Base-by-base conservation (phyloP, 768 basidiomycete species). In the Macrolepiota dolichaula region DNA sequence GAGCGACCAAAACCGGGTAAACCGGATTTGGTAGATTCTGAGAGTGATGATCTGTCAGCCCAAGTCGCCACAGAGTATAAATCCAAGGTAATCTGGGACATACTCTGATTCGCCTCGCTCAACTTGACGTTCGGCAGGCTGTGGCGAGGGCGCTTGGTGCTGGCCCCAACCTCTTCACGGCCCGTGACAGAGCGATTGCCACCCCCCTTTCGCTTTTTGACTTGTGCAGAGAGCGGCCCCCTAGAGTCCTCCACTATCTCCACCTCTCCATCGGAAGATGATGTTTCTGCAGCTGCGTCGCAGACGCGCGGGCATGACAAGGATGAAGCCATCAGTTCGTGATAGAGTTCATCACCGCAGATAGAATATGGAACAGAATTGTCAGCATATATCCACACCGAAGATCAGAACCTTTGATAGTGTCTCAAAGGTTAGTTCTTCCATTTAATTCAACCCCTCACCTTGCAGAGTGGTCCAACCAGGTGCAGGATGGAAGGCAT, bases 381-480 rank as follows among this genome's bases (percentile, higher is more conserved):
- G 24, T 55, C 40, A 55, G 54, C 40, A 42, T 55, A 25, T 55
- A 44, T 51, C 55, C 55, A 38, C 6, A 11, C 29, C 12, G 25
- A n/a, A 9, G 47, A 35, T 49, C n/a, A 32, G 24, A 36, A 44
- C 42, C 47, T 27, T 27, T 49, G 47, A 27, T 49, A 49, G 24
- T 24, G 13, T 24, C 11, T 22, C 47, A 49, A 49, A 49, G 25
- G 19, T 27, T 44, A 44, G 42, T 44, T 38, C 52, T 37, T 44
- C 36, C n/a, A 5, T 19, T 4, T n/a, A n/a, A 53, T 12, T 17
- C 11, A 50, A 19, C 17, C 44, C 15, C 57, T 50, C 27, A 58
- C 57, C 57, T 58, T 37, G 57, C 36, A 58, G 32, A 51, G 57
- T 38, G 24, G 37, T 36, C 57, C 57, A 58, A 51, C 47, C 46